Conservation (phyloP, 257 asterid genomes). For the Solanum arcanum region DNA sequence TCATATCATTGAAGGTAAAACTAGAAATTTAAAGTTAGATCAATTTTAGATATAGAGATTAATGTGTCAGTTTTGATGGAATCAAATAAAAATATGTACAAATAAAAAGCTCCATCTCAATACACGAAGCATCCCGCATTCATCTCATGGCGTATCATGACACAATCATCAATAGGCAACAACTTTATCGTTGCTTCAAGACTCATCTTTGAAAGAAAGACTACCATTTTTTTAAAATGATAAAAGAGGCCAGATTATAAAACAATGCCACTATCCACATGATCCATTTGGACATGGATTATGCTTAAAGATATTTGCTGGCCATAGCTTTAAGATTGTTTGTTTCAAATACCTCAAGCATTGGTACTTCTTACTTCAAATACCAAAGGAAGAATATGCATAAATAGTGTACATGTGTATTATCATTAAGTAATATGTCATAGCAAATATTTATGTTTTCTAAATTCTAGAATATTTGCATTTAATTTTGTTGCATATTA, state of each 20-base stretch:
- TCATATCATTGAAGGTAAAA: neutral
- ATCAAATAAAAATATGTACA: neutral
- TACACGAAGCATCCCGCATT: neutral
- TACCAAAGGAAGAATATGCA: neutral
- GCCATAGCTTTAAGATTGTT: neutral
- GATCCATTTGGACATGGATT: neutral
- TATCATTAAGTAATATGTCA: neutral
- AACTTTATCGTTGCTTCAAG: neutral
- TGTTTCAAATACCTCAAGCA: neutral
- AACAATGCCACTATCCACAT: neutral
- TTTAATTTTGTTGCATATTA: no score
- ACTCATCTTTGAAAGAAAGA: neutral
- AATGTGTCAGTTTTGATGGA: neutral
- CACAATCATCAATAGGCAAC: neutral
- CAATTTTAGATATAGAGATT: neutral
- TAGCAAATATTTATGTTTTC: no score
- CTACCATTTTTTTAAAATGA: neutral
- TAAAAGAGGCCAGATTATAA: neutral
- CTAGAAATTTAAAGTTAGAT: neutral
- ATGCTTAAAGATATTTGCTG: neutral
- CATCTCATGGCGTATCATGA: neutral
- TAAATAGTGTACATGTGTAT: neutral
- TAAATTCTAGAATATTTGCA: no score
- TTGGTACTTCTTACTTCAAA: neutral
- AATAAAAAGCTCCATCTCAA: neutral